Evolutionary conservation across 2,329 filamentous ascomycete species (phyloP), one percentile per base, ranked within the genome.

Genomic region (Fusarium burgessii): DNA sequence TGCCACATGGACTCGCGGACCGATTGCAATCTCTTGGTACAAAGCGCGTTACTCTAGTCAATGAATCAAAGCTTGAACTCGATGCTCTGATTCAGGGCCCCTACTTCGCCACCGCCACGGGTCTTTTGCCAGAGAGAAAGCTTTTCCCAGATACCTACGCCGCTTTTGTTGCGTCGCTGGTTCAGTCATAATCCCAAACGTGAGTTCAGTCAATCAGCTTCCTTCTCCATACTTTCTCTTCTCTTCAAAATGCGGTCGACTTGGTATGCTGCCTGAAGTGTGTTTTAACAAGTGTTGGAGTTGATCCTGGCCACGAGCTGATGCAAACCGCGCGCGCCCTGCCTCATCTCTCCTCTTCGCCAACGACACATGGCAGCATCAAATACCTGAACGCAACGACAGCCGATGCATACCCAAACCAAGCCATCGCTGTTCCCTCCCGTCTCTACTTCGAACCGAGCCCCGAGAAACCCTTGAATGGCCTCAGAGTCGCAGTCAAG

Each of bases 401-500:
- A 18, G 42, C 42, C 11, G 42, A 27, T 45, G 3, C 17, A 18
- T 27, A 6, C 7, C 15, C 23, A 8, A 27, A 18, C 7, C 6
- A 45, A 27, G 42, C 62, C 1, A 13, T 68, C 4, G 57, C 62
- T 2, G 52, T 68, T 11, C 63, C 62, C 1, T 68, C 58, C 1
- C 51, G 58, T 5, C 47, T 58, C 0, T 55, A 68, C 15, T 63
- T 33, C 17, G 15, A 25, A 2, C 46, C 10, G 0, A 35, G 29
- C 14, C 3, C 13, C 1, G 27, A 54, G 0, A 35, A 58, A 9
- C 47, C 42, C 0, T 49, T 58, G 1, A 38, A 64, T 3, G 47
- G 63, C 10, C 42, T 70, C 4, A 43, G 58, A 1, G 47, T 70
- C 2, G 50, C 15, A 10, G 25, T 69, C 15, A 72, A 72, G 20